Evolutionary conservation across 2,329 filamentous ascomycete genomes (phyloP).

Genomic region (Chaetomiaceae sp.): DNA sequence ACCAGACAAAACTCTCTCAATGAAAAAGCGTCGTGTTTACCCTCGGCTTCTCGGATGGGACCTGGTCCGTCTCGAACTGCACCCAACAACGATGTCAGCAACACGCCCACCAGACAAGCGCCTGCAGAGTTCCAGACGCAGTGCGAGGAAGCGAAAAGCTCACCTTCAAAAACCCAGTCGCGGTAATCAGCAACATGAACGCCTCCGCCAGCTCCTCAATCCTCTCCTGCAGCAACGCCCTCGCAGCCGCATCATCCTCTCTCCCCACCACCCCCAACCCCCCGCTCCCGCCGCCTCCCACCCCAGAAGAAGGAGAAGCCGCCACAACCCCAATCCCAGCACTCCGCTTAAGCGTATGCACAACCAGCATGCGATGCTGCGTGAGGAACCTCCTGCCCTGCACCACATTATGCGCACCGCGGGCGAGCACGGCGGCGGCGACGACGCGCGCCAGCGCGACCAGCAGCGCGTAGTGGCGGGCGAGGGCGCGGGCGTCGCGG

Average conservation of each 20-base stretch:
- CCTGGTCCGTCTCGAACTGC: conserved; percentile 23
- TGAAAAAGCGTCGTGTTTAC: conserved; percentile 15
- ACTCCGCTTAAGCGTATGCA: conserved; percentile 84
- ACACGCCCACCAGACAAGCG: not conserved
- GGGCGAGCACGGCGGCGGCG: conserved; percentile 70
- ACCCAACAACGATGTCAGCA: conserved; percentile 3
- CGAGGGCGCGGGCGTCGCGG: conserved; percentile 62
- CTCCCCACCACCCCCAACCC: too few relatives aligned
- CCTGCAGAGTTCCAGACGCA: too few relatives aligned
- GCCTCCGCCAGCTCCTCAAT: conserved; percentile 76
- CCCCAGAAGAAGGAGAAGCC: too few relatives aligned
- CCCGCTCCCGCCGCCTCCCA: not conserved
- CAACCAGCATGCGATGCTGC: conserved; percentile 76
- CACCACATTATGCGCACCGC: conserved; percentile 74
- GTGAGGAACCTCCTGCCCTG: conserved; percentile 75
- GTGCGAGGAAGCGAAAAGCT: too few relatives aligned
- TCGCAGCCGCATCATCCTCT: not conserved
- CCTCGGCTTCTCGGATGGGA: conserved; percentile 20
- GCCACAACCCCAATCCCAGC: conserved; percentile 61
- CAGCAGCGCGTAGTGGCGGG: conserved; percentile 78
- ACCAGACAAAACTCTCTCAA: conserved; percentile 3
- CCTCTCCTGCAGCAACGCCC: conserved; percentile 45
- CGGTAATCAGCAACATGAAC: conserved; percentile 73
- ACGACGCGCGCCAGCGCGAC: conserved; percentile 76
- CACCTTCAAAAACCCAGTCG: conserved; percentile 83